A percentile compares a stretch with the other conserved stretches of the same genome.
These are phyloP conservation scores for Yamagishiella unicocca DNA, from an alignment of 139 green algal genomes.

Conservation along the genomic window DNA sequence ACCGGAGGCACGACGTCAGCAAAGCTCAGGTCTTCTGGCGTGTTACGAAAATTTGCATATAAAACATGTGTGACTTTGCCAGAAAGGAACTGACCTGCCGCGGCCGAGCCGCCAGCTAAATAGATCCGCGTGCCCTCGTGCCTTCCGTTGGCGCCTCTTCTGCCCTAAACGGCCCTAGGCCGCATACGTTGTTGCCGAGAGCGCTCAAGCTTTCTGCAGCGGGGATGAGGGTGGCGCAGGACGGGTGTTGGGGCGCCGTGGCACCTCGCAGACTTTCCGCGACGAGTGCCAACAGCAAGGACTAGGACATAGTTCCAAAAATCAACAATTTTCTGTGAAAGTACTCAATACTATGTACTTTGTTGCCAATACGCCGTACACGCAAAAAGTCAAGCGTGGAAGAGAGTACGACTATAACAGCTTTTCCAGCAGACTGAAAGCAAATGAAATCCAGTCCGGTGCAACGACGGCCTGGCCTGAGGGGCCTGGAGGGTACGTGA, in stretches of 20 bases:
- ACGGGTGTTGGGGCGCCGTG: background rate
- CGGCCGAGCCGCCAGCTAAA: background rate
- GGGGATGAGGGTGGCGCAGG: slow-evolving; percentile 6
- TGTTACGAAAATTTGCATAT: background rate
- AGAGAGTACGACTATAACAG: too few relatives aligned
- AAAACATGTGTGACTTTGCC: background rate
- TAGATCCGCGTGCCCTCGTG: slow-evolving; percentile 9
- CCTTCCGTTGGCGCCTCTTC: background rate
- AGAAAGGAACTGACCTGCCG: background rate
- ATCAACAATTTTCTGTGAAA: too few relatives aligned
- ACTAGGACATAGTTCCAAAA: too few relatives aligned
- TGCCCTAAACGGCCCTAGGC: background rate
- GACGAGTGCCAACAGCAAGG: too few relatives aligned
- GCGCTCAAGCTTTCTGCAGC: background rate
- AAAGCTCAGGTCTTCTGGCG: too few relatives aligned
- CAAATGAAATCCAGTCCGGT: too few relatives aligned
- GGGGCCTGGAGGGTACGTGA: too few relatives aligned
- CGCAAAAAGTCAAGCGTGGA: too few relatives aligned
- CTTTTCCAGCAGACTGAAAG: too few relatives aligned
- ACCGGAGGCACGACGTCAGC: background rate
- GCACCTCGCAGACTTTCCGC: background rate
- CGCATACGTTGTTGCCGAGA: background rate
- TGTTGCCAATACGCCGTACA: too few relatives aligned
- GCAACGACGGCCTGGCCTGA: too few relatives aligned
- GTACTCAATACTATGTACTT: too few relatives aligned